These are phyloP conservation scores for Yarrowia deformans DNA, from an alignment of 805 yeast genomes.

Conservation along the genomic window DNA sequence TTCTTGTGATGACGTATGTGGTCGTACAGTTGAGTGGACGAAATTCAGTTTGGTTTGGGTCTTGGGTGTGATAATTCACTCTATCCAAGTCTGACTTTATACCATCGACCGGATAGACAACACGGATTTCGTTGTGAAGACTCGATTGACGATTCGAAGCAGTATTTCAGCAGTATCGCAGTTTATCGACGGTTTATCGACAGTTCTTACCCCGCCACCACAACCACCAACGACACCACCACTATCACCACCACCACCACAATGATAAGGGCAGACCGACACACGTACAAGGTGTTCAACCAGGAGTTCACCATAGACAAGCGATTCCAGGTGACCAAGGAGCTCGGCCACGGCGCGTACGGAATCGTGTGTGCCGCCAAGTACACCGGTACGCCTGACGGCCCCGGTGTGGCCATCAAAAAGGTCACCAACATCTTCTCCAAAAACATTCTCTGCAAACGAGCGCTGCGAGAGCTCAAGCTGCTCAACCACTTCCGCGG, in stretches of 20 bases:
- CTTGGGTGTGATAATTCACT: constrained; percentile 28
- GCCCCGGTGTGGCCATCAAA: constrained; percentile 90
- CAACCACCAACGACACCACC: too few species aligned
- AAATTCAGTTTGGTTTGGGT: constrained; percentile 7
- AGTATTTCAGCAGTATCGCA: too few species aligned
- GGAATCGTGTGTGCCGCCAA: constrained; percentile 96
- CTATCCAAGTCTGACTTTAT: constrained; percentile 29
- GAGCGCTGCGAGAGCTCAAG: constrained; percentile 91
- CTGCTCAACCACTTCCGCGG: constrained; percentile 92
- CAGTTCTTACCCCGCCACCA: too few species aligned
- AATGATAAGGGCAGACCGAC: constrained; percentile 46
- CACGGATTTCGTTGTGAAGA: too few species aligned
- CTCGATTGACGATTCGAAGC: background rate
- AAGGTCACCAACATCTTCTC: constrained; percentile 94
- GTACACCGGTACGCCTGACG: constrained; percentile 73
- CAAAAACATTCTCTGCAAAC: constrained; percentile 86
- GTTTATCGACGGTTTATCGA: too few species aligned
- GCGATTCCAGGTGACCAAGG: constrained; percentile 86
- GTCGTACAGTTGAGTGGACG: constrained; percentile 1
- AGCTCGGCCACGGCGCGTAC: constrained; percentile 97
- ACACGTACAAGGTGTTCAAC: constrained; percentile 71
- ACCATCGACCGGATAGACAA: too few species aligned
- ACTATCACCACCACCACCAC: background rate
- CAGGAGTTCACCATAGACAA: constrained; percentile 94
- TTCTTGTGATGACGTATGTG: too few species aligned